Percentiles rank a stretch among this genome's conserved stretches.
Conservation (phyloP, 1,139 yeast genomes). For the Saccharomycopsis hybrid region DNA sequence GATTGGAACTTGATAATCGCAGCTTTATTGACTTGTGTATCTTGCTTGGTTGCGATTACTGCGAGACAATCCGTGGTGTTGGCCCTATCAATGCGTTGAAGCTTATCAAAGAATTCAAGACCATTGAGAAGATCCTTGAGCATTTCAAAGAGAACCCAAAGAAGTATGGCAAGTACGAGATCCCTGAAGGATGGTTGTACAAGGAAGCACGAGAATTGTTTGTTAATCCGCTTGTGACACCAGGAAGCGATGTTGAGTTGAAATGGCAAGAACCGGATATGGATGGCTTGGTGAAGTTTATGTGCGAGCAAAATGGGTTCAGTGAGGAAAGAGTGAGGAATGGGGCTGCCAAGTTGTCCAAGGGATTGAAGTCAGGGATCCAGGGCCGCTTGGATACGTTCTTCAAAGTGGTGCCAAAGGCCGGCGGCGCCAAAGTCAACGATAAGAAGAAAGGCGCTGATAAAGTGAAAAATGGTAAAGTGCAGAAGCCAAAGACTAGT, state of each 20-base stretch:
- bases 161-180: slow-evolving; percentile 57
- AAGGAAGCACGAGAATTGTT: slow-evolving; percentile 83
- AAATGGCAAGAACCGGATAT: slow-evolving; percentile 75
- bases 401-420: slow-evolving; percentile 63
- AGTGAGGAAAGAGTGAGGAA: slow-evolving; percentile 84
- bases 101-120: slow-evolving; percentile 77
- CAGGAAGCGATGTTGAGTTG: slow-evolving; percentile 53
- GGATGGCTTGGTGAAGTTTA: slow-evolving; percentile 65
- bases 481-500: slow-evolving; percentile 15
- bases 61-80: slow-evolving; percentile 89
- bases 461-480: slow-evolving; percentile 28
- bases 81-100: slow-evolving; percentile 95
- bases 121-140: slow-evolving; percentile 71
- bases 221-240: slow-evolving; percentile 68
- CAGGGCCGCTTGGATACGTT: slow-evolving; percentile 94
- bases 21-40: slow-evolving; percentile 91
- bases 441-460: slow-evolving; percentile 34
- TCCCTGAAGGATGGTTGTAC: slow-evolving; percentile 95
- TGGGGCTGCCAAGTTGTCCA: slow-evolving; percentile 80
- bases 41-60: slow-evolving; percentile 91
- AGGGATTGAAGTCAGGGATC: slow-evolving; percentile 76
- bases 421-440: slow-evolving; percentile 31
- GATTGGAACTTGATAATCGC: slow-evolving; percentile 61
- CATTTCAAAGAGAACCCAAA: slow-evolving; percentile 54
- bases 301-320: slow-evolving; percentile 78